Percentiles rank a stretch among this genome's conserved stretches.
phyloP scores from a whole-genome alignment of 768 basidiomycete species.

The Boletus tylopilopsis region DNA sequence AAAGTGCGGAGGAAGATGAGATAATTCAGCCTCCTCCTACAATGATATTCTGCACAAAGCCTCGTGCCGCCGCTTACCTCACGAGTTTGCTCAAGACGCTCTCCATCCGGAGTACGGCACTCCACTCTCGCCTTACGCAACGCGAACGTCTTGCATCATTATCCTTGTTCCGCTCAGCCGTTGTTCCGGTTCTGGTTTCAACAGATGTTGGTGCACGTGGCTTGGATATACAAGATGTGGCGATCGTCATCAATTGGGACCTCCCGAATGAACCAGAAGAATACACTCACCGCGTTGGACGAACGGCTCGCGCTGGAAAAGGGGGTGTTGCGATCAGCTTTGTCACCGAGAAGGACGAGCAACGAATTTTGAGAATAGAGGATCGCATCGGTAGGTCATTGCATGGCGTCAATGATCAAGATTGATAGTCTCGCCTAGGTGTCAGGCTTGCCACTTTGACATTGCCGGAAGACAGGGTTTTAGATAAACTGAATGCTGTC shows the following conservation, averaged over 20 bases:
- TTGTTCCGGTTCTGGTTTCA: constrained; percentile 88
- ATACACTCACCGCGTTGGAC: constrained; percentile 93
- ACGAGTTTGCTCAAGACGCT: constrained; percentile 74
- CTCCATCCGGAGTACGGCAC: constrained; percentile 77
- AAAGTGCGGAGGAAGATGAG: constrained; percentile 37
- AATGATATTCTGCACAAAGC: constrained; percentile 87
- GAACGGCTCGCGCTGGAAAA: constrained; percentile 87
- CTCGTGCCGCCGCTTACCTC: constrained; percentile 88
- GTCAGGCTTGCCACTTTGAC: constrained; percentile 70
- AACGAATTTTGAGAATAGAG: constrained; percentile 79
- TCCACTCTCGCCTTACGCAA: constrained; percentile 93
- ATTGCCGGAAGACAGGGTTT: constrained; percentile 74
- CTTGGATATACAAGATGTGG: constrained; percentile 94
- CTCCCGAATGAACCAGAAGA: constrained; percentile 86
- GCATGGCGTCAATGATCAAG: background rate
- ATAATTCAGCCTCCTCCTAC: constrained; percentile 85
- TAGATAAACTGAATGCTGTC: constrained; percentile 85
- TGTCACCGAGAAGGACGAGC: constrained; percentile 91
- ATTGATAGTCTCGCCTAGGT: constrained; percentile 39
- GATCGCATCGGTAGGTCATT: constrained; percentile 70
- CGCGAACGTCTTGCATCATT: constrained; percentile 82
- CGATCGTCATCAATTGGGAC: constrained; percentile 97
- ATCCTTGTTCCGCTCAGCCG: constrained; percentile 78
- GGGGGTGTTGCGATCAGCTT: constrained; percentile 91
- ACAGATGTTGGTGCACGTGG: constrained; percentile 97